Conservation (phyloP, 495 filamentous ascomycete genomes). For the Aspergillus campestris region DNA sequence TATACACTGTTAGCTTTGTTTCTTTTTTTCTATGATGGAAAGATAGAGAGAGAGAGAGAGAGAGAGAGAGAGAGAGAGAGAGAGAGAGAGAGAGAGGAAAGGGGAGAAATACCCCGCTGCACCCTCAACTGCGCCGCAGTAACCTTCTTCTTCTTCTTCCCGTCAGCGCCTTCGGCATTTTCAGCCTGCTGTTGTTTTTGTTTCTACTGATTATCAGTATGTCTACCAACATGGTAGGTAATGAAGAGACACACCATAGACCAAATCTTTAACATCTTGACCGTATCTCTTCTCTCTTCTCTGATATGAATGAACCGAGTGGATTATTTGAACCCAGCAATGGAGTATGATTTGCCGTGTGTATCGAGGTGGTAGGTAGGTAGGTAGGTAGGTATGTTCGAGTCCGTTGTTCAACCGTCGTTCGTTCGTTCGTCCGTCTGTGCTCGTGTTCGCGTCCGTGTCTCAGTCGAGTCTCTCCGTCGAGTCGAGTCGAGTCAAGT, state of each 20-base stretch:
- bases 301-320: too few species aligned
- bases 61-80: not conserved
- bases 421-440: too few species aligned
- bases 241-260: slow-evolving; percentile 66
- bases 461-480: too few species aligned
- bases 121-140: slow-evolving; percentile 92
- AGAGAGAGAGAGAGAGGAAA: not conserved
- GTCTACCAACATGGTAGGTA: not conserved
- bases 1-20: slow-evolving; percentile 1
- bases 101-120: slow-evolving; percentile 67
- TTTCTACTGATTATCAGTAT: slow-evolving; percentile 47
- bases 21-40: not conserved
- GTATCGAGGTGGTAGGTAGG: too few species aligned
- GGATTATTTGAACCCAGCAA: too few species aligned
- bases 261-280: slow-evolving; percentile 98
- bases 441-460: too few species aligned
- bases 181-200: slow-evolving; percentile 85
- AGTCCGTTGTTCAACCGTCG: too few species aligned
- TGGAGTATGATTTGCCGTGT: too few species aligned
- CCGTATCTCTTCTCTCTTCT: too few species aligned
- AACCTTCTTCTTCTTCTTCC: slow-evolving; percentile 93
- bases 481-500: too few species aligned
- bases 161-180: slow-evolving; percentile 69
- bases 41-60: not conserved
- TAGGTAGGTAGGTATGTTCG: too few species aligned